These are phyloP conservation scores for Fusarium odoratissimum DNA, from an alignment of 2,329 filamentous ascomycete genomes.

Conservation along the genomic window DNA sequence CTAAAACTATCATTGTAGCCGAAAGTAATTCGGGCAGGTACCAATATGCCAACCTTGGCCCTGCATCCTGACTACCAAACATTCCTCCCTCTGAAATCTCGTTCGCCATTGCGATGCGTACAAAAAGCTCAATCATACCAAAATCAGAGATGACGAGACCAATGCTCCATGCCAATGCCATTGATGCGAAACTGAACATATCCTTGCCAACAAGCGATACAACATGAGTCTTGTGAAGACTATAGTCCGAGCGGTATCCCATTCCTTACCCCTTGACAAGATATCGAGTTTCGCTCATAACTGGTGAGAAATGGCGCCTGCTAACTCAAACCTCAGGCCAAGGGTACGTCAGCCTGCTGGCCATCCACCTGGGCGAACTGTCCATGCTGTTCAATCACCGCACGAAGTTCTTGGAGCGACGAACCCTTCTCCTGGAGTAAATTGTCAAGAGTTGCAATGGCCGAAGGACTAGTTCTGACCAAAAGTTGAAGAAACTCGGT, in stretches of 20 bases:
- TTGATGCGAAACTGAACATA: background rate
- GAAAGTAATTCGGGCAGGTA: background rate
- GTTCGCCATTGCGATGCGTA: rapidly evolving
- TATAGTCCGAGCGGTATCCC: rapidly evolving
- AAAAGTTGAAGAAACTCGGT: background rate
- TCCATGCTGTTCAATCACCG: background rate
- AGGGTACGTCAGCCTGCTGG: background rate
- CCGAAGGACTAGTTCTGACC: background rate
- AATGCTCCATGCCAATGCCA: background rate
- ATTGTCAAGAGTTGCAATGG: background rate
- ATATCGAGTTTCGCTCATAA: background rate
- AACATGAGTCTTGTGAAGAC: background rate
- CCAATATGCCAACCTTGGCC: background rate
- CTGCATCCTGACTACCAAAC: background rate
- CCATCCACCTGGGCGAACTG: background rate
- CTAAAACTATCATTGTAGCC: background rate
- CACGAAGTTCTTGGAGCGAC: background rate
- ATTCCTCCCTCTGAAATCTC: too few species aligned
- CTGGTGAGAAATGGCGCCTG: background rate
- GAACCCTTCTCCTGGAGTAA: background rate
- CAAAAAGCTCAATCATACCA: rapidly evolving
- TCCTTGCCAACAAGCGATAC: background rate
- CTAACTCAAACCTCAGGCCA: background rate
- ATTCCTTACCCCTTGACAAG: background rate
- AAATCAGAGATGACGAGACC: background rate